Evolutionary conservation across 1,284 basidiomycete species (phyloP), one percentile per base, ranked within the genome.

Genomic region (Sanghuangporus weigelae): DNA sequence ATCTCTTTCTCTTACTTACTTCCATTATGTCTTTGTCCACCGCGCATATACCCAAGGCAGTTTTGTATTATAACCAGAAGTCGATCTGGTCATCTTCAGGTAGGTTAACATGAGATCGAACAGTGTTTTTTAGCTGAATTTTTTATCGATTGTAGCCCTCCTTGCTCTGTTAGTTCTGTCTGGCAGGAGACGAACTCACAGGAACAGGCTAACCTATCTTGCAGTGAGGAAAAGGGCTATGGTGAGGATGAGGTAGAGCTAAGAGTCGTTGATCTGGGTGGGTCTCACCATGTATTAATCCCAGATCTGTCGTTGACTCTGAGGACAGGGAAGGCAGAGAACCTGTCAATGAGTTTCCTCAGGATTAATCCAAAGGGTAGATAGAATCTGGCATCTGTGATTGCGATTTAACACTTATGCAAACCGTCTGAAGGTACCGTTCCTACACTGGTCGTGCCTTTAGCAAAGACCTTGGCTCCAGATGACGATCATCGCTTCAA

Each of bases 401-500:
- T 3, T 39, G n/a, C 19, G 1, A 11, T 40, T 35, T n/a, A 23
- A 8, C 16, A 35, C 66, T 7, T 63, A 46, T 40, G 8, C 14
- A 42, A n/a, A n/a, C 44, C 42, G 55, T 11, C 26, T 64, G 67
- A 38, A 90, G 92, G 85, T 12, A 92, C 89, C n/a, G 83, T 95
- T 0, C 93, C 93, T 5, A 90, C 90, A 0, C 77, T 96, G 50
- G 87, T 95, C 23, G 92, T 95, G 3, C 93, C 93, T 0, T 77
- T 92, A 19, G 78, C 86, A 68, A 87, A 87, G 69, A 92, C 90
- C 14, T 81, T 91, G 7, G 79, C 81, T 3, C 77, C 84, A 3
- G 90, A 90, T 46, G 82, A 87, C 39, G 90, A 92, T 68, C 90
- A 85, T 68, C 83, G 90, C 54, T 96, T 92, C 78, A 89, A 92